A percentile compares a stretch with the other conserved stretches of the same genome.
Conservation (phyloP, 2,329 filamentous ascomycete genomes). For the Xylariaceae sp. region DNA sequence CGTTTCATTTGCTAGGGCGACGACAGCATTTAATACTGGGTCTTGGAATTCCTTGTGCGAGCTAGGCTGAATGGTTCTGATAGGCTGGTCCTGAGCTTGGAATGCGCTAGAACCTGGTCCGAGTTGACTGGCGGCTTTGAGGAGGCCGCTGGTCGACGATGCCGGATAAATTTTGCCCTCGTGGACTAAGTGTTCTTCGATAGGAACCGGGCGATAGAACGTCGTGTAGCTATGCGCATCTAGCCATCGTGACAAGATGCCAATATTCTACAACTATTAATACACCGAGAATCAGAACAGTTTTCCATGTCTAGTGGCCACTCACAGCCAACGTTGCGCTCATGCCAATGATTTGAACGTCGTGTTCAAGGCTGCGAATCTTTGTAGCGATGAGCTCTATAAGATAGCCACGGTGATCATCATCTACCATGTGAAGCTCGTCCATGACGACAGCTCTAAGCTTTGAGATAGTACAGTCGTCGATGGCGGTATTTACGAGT, state of each 20-base stretch:
- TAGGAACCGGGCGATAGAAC: conserved; percentile 72
- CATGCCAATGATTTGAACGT: conserved; percentile 76
- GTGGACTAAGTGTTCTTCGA: conserved; percentile 74
- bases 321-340: conserved; percentile 74
- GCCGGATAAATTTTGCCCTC: conserved; percentile 69
- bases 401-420: conserved; percentile 74
- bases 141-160: conserved; percentile 58
- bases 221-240: conserved; percentile 72
- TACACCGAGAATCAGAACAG: conserved; percentile 5
- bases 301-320: conserved; percentile 8
- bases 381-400: conserved; percentile 76
- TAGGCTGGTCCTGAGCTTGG: conserved; percentile 43
- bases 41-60: conserved; percentile 64
- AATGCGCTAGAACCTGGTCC: conserved; percentile 38
- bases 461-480: conserved; percentile 67
- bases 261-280: conserved; percentile 60
- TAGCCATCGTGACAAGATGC: conserved; percentile 70
- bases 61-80: conserved; percentile 58
- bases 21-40: conserved; percentile 69
- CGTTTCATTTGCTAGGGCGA: conserved; percentile 70
- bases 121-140: conserved; percentile 59
- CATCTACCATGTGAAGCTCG: conserved; percentile 82
- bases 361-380: conserved; percentile 66
- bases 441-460: conserved; percentile 72
- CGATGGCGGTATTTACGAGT: conserved; percentile 72